These are phyloP conservation scores for Botrytis squamosa DNA, from an alignment of 2,329 filamentous ascomycete genomes.

Conservation along the genomic window DNA sequence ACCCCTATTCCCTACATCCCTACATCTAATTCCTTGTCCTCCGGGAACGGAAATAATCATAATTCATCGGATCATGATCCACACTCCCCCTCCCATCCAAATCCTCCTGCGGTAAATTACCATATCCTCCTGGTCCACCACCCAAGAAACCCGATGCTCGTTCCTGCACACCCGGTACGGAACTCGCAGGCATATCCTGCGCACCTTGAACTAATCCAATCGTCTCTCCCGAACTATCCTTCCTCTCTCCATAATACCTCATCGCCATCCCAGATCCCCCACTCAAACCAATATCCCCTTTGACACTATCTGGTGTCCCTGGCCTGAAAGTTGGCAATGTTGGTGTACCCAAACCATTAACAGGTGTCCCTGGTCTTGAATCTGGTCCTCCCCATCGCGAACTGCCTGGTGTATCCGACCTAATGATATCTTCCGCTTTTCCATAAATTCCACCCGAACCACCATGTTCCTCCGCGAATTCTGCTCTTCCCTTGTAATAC, in stretches of 20 bases:
- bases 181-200: not conserved
- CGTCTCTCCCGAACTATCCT: conserved; percentile 9
- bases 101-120: conserved; percentile 53
- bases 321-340: not conserved
- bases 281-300: conserved; percentile 15
- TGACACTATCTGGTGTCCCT: conserved; percentile 3
- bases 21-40: conserved; percentile 20
- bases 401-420: conserved; percentile 36
- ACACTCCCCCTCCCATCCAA: conserved; percentile 25
- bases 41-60: conserved; percentile 38
- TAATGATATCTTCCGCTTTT: conserved; percentile 53
- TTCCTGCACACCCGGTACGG: not conserved
- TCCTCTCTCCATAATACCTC: conserved; percentile 5
- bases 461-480: conserved; percentile 85
- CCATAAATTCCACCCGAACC: conserved; percentile 66
- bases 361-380: conserved; percentile 33
- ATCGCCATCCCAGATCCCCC: not conserved
- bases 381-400: conserved; percentile 26
- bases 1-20: not conserved
- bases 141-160: conserved; percentile 54
- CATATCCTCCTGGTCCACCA: conserved; percentile 59
- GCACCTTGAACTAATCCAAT: conserved; percentile 5
- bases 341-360: conserved; percentile 1
- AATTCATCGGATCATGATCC: conserved; percentile 35
- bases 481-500: conserved; percentile 84